Percentiles rank a stretch among this genome's conserved stretches.
phyloP scores from a whole-genome alignment of 495 filamentous ascomycete genomes.

The Penicillium diatomitis region DNA sequence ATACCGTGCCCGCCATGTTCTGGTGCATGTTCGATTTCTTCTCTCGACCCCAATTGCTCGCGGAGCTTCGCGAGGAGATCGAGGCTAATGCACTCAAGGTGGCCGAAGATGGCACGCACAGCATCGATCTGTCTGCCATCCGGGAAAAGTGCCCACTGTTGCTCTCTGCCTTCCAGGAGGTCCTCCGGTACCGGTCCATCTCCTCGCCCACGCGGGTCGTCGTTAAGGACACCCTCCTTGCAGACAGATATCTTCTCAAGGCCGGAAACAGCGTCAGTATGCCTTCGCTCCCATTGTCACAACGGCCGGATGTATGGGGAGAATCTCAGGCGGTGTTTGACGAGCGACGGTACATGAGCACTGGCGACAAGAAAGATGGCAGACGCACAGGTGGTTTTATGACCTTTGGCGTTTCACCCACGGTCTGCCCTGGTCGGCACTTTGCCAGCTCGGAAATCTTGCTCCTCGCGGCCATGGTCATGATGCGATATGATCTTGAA shows the following conservation, averaged over 20 bases:
- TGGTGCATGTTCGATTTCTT: conserved; percentile 36
- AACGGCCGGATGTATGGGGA: conserved; percentile 20
- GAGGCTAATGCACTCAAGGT: conserved; percentile 10
- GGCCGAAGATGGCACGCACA: conserved; percentile 9
- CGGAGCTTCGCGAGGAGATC: conserved; percentile 28
- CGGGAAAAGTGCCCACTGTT: conserved; percentile 30
- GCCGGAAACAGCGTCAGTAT: conserved; percentile 17
- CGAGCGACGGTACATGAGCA: conserved; percentile 21
- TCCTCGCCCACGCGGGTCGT: conserved; percentile 18
- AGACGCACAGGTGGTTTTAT: conserved; percentile 22
- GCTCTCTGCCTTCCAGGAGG: conserved; percentile 32
- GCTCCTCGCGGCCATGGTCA: conserved; percentile 24
- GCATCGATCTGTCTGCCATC: conserved; percentile 25
- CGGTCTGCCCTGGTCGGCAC: conserved; percentile 39
- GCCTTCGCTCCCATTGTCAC: conserved; percentile 14
- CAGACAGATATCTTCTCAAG: conserved; percentile 23
- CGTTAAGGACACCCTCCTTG: conserved; percentile 21
- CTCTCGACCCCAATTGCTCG: conserved; percentile 27
- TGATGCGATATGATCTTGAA: conserved; percentile 31
- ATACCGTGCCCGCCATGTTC: conserved; percentile 37
- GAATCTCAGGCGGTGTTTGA: conserved; percentile 16
- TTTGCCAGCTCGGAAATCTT: conserved; percentile 38
- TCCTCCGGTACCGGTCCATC: conserved; percentile 17
- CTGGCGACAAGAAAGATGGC: conserved; percentile 2
- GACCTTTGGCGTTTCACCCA: conserved; percentile 33